phyloP scores from a whole-genome alignment of 371 early-diverging fungal species.

The Lichtheimia hyalospora region DNA sequence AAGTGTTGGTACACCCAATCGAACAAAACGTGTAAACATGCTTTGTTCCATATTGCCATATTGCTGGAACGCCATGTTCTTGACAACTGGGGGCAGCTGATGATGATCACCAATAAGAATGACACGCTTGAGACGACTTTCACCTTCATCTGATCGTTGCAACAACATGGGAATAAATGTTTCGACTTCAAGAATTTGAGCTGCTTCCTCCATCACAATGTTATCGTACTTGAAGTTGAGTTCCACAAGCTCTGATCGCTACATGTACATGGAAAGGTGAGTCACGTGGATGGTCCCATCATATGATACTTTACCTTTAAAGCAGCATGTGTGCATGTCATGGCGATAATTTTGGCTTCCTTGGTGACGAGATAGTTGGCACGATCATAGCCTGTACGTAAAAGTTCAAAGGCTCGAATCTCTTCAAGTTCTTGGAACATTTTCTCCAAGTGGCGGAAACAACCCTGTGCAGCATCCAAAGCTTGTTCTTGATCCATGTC shows the following conservation, averaged over 20 bases:
- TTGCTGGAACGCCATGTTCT: conserved; percentile 78
- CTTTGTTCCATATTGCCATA: conserved; percentile 91
- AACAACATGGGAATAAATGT: conserved; percentile 91
- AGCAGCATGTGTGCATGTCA: conserved; percentile 96
- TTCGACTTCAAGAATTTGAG: conserved; percentile 95
- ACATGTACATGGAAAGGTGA: not conserved
- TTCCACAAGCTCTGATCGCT: conserved; percentile 76
- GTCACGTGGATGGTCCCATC: not conserved
- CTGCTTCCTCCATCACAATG: conserved; percentile 97
- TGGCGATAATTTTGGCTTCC: conserved; percentile 94
- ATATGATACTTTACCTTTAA: conserved; percentile 48
- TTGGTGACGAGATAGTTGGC: conserved; percentile 90
- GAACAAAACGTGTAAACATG: conserved; percentile 86
- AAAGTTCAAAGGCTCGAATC: conserved; percentile 90
- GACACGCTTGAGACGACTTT: conserved; percentile 77
- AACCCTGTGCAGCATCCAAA: conserved; percentile 67
- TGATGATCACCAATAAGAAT: conserved; percentile 97
- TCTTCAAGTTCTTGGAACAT: conserved; percentile 77
- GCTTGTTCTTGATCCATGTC: conserved; percentile 47
- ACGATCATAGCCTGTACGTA: conserved; percentile 77
- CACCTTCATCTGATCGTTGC: conserved; percentile 66
- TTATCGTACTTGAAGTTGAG: conserved; percentile 93
- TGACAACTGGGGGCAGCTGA: conserved; percentile 94
- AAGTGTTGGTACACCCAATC: conserved; percentile 86
- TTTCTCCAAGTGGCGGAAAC: conserved; percentile 75